Evolutionary conservation across 441 rosid species (phyloP).

Genomic region (Kokia cookei): DNA sequence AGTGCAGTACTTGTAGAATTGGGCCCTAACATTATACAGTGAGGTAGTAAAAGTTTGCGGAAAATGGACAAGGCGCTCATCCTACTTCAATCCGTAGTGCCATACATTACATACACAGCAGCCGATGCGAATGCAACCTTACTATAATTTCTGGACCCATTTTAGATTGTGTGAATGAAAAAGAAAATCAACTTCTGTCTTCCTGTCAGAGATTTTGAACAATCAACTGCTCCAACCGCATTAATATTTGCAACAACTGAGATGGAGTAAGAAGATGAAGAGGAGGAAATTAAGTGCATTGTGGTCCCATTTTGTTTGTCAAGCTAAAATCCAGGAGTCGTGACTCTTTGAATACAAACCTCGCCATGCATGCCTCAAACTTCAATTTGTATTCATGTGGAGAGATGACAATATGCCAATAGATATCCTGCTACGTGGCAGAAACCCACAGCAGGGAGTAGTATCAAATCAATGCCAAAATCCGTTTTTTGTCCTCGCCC

Average conservation of each 20-base stretch:
- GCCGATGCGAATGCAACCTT: slow-evolving; percentile 2
- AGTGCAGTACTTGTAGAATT: not conserved
- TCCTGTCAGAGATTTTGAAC: slow-evolving; percentile 5
- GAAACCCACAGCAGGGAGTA: not conserved
- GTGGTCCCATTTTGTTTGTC: not conserved
- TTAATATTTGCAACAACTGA: not conserved
- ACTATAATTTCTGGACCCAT: not conserved
- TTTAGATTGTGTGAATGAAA: slow-evolving; percentile 1
- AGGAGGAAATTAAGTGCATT: not conserved
- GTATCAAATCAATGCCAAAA: not conserved
- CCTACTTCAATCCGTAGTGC: not conserved
- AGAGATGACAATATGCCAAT: slow-evolving; percentile 8
- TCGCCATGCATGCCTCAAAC: not conserved
- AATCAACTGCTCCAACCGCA: not conserved
- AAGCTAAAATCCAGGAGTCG: not conserved
- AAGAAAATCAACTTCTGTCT: not conserved
- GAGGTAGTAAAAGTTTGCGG: not conserved
- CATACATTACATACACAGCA: not conserved
- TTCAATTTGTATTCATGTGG: not conserved
- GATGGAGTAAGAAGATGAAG: not conserved
- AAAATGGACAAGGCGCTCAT: not conserved
- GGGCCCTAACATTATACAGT: not conserved
- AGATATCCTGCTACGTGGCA: not conserved
- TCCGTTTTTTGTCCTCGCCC: not conserved
- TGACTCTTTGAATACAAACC: not conserved